Conservation (phyloP, 169 alveolate genomes). For the Eimeria acervulina region DNA sequence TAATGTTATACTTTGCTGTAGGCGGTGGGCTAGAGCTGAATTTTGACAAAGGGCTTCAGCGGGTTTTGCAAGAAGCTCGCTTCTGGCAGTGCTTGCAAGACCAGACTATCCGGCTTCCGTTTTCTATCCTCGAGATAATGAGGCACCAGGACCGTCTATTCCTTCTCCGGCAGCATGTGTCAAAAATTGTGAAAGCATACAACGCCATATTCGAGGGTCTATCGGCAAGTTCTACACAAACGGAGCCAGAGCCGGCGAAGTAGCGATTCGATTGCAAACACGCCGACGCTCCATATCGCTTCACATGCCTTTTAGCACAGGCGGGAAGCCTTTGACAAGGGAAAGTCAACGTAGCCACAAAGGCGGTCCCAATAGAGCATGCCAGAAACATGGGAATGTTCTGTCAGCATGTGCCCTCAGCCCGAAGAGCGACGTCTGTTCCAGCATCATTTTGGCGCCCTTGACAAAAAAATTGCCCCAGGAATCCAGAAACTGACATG, state of each 20-base stretch:
- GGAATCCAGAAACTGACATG: constrained; percentile 85
- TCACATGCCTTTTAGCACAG: neutral
- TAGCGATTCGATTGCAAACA: no score
- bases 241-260: neutral
- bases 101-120: constrained; percentile 89
- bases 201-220: constrained; percentile 91
- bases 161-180: constrained; percentile 93
- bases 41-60: constrained; percentile 91
- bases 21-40: constrained; percentile 90
- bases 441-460: constrained; percentile 85
- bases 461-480: constrained; percentile 86
- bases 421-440: constrained; percentile 90
- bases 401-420: constrained; percentile 45
- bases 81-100: constrained; percentile 94
- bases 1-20: neutral
- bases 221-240: constrained; percentile 64
- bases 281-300: neutral
- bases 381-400: neutral
- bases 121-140: constrained; percentile 88
- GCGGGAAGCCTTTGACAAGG: neutral
- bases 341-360: neutral
- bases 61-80: constrained; percentile 91
- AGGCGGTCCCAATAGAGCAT: neutral
- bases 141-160: constrained; percentile 92
- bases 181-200: constrained; percentile 94